Conservation (phyloP, 306 rosid species). For the Dryas drummondii region DNA sequence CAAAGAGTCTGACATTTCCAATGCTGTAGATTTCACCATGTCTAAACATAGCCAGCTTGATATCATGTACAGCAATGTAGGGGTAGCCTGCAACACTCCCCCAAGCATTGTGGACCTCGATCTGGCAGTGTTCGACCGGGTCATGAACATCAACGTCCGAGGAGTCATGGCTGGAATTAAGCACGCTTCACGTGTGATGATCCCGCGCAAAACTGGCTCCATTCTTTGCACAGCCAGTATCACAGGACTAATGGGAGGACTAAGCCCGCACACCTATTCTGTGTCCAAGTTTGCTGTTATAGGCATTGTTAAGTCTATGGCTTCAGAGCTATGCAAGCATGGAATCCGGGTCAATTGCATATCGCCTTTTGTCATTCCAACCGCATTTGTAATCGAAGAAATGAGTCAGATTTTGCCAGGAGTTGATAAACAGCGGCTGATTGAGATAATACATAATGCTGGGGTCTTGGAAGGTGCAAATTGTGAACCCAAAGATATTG, state of each 20-base stretch:
- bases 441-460: constrained; percentile 39
- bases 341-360: constrained; percentile 76
- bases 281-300: constrained; percentile 67
- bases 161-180: constrained; percentile 75
- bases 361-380: constrained; percentile 77
- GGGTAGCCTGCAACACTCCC: constrained; percentile 69
- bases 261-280: constrained; percentile 69
- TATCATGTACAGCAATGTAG: constrained; percentile 83
- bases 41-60: constrained; percentile 63
- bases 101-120: constrained; percentile 68
- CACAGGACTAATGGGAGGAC: constrained; percentile 73
- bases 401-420: constrained; percentile 50
- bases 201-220: constrained; percentile 59
- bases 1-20: constrained; percentile 65
- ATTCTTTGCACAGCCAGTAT: constrained; percentile 85
- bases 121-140: constrained; percentile 48
- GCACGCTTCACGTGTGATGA: constrained; percentile 85
- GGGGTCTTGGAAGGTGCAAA: constrained; percentile 60
- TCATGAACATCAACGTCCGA: constrained; percentile 69
- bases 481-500: constrained; percentile 72
- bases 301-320: constrained; percentile 70
- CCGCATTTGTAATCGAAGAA: constrained; percentile 51
- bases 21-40: constrained; percentile 70
- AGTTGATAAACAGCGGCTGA: constrained; percentile 33
- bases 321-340: constrained; percentile 59